Evolutionary conservation across 2,329 filamentous ascomycete genomes (phyloP), one percentile per base, ranked within the genome.

Genomic region (Capronia coronata): DNA sequence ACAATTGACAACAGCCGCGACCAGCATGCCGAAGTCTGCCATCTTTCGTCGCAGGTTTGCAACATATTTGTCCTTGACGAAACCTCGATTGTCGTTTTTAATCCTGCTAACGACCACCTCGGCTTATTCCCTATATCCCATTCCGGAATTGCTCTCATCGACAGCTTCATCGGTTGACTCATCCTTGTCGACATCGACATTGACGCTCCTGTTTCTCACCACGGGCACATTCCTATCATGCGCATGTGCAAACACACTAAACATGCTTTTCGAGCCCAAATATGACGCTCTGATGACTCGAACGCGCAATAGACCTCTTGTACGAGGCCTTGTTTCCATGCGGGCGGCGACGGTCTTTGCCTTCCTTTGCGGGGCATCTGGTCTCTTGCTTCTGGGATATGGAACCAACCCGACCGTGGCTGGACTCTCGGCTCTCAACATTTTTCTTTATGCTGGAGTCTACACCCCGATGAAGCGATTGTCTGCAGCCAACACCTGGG

Each of bases 331-430:
- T 1, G 74, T 98, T 34, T 83, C 81, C 29, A 75, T 76, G 3
- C 78, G 82, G 22, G 80, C 78, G 14, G 93, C 93, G 2, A 70
- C 87, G 2, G 58, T 85, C 13, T 98, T 97, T 64, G 93, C 90
- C 8, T 65, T 87, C n/a, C 66, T 79, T 1, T 84, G 86, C 1
- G 91, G 84, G 5, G 63, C 77, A 0, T 64, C 77, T 1, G 93
- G 93, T 45, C 78, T 85, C 0, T 79, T 77, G 2, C 79, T 84
- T 0, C 75, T 98, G 1, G 94, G 89, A 70, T 82, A 87, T 53
- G 93, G 93, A 52, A 93, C 95, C 41, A 98, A 97, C 65, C 88
- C 90, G 2, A 97, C 93, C 0, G 89, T 93, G 1, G 86, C 93
- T 0, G 86, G 85, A 38, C 78, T 98, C 0, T 91, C 90, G 5